These are phyloP conservation scores for Penicillium sp. DNA, from an alignment of 2,329 filamentous ascomycete genomes.

Conservation along the genomic window DNA sequence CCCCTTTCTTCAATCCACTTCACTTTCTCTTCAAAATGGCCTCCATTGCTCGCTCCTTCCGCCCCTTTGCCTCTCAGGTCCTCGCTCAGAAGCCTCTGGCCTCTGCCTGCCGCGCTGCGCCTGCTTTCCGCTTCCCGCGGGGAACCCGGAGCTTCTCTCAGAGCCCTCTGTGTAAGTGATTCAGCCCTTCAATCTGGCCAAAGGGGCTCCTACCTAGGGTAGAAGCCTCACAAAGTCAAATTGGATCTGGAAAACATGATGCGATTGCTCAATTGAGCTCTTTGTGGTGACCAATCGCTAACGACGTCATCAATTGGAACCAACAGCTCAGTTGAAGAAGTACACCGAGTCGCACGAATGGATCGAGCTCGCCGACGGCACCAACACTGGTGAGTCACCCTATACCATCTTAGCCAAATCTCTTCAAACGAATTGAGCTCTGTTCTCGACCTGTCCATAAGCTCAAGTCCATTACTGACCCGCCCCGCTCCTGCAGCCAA, in stretches of 20 bases:
- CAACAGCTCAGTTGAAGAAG: conserved; percentile 63
- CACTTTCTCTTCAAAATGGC: conserved; percentile 36
- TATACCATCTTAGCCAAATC: background rate
- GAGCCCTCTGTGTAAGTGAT: conserved; percentile 43
- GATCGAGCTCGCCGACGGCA: conserved; percentile 84
- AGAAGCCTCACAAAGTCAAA: conserved; percentile 1
- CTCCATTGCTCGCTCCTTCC: conserved; percentile 39
- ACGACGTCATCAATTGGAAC: conserved; percentile 23
- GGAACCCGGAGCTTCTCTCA: conserved; percentile 48
- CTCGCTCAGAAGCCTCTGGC: conserved; percentile 43
- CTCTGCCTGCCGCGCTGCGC: conserved; percentile 35
- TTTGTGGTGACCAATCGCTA: conserved; percentile 24
- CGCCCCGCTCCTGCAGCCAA: conserved; percentile 52
- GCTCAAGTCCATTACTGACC: conserved; percentile 1
- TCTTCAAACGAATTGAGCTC: background rate
- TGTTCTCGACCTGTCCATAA: background rate
- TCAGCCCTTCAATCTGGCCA: conserved; percentile 1
- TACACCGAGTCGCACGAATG: conserved; percentile 99
- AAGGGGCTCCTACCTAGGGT: background rate
- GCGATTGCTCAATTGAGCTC: conserved; percentile 3
- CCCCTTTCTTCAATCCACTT: conserved; percentile 16
- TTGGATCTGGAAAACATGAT: conserved; percentile 11
- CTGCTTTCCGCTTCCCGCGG: conserved; percentile 46
- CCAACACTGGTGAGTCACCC: conserved; percentile 66
- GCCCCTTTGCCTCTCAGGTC: conserved; percentile 42